These are phyloP conservation scores for Domatiomyces globalis DNA, from an alignment of 2,329 filamentous ascomycete genomes.

Conservation along the genomic window DNA sequence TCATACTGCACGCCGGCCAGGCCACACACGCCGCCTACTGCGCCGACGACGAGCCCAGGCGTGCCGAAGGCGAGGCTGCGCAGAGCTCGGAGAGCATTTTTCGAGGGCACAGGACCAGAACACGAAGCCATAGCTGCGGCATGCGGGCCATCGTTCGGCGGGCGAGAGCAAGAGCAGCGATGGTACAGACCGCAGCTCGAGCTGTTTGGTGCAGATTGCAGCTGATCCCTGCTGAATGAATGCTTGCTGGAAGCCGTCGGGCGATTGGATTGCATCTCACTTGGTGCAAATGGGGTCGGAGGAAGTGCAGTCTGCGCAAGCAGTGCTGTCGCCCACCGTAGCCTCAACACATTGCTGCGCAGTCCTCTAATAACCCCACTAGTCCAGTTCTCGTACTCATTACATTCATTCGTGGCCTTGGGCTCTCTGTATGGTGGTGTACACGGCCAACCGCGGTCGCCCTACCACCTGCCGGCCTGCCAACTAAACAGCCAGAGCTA, in stretches of 20 bases:
- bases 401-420: not conserved
- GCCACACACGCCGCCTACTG: slow-evolving; percentile 27
- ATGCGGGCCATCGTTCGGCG: not conserved
- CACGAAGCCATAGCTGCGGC: slow-evolving; percentile 22
- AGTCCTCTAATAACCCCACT: no score
- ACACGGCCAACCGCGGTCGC: not conserved
- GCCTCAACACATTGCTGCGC: no score
- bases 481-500: not conserved
- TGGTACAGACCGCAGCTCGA: no score
- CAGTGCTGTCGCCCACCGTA: no score
- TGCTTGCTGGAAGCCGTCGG: no score
- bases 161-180: no score
- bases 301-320: no score
- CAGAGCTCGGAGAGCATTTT: slow-evolving; percentile 30
- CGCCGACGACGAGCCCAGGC: slow-evolving; percentile 19
- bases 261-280: no score
- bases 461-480: not conserved
- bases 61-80: slow-evolving; percentile 24
- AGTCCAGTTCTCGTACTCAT: not conserved
- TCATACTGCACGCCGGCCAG: slow-evolving; percentile 31
- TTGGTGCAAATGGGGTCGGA: no score
- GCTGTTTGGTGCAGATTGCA: no score
- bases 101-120: slow-evolving; percentile 28
- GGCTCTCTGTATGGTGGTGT: not conserved
- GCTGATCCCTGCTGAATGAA: no score